These are phyloP conservation scores for Fusarium lyarnte DNA, from an alignment of 2,329 filamentous ascomycete genomes.

Conservation along the genomic window DNA sequence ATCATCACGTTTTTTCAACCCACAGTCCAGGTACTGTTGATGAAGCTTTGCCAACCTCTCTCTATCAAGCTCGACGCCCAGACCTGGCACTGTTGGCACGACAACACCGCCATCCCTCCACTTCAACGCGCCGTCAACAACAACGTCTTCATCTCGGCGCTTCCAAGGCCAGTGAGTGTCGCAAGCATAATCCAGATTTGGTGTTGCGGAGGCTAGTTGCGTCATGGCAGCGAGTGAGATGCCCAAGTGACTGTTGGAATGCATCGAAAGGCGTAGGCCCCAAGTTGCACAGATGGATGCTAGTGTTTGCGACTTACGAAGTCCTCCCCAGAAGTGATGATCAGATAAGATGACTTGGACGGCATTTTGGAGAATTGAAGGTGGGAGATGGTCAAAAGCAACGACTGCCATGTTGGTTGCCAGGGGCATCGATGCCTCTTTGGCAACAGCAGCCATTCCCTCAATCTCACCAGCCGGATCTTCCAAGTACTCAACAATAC, in stretches of 20 bases:
- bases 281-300: slow-evolving; percentile 52
- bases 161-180: slow-evolving; percentile 59
- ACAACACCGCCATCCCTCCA: slow-evolving; percentile 50
- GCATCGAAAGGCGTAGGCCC: slow-evolving; percentile 54
- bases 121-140: slow-evolving; percentile 49
- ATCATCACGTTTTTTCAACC: slow-evolving; percentile 50
- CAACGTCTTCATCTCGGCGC: slow-evolving; percentile 53
- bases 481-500: slow-evolving; percentile 52
- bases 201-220: slow-evolving; percentile 53
- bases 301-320: slow-evolving; percentile 52
- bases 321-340: slow-evolving; percentile 56
- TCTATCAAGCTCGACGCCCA: slow-evolving; percentile 52
- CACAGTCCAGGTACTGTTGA: slow-evolving; percentile 51
- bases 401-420: slow-evolving; percentile 57
- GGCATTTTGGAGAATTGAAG: slow-evolving; percentile 50
- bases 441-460: slow-evolving; percentile 55
- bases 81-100: slow-evolving; percentile 48
- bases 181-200: slow-evolving; percentile 55
- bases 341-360: slow-evolving; percentile 55
- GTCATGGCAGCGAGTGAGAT: slow-evolving; percentile 57
- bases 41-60: slow-evolving; percentile 49
- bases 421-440: slow-evolving; percentile 52
- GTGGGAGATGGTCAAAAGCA: slow-evolving; percentile 51
- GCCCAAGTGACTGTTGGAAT: slow-evolving; percentile 55
- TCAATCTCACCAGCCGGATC: slow-evolving; percentile 53